Base-by-base conservation (phyloP, 2,329 filamentous ascomycete species). In the Remersonia thermophila region DNA sequence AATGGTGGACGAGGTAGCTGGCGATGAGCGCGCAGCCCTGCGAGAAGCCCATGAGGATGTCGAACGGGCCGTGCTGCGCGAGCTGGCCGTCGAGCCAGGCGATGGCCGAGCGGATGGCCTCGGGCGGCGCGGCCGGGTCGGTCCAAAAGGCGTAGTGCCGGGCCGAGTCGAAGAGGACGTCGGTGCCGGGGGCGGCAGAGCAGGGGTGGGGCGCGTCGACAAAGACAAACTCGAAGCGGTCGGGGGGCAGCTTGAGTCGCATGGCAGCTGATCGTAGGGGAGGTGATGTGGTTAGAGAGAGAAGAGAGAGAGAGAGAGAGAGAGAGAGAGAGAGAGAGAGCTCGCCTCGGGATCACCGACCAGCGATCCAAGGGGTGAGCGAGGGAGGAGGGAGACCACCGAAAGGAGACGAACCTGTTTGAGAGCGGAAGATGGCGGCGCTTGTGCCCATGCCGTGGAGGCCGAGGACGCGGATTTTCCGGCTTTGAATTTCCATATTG, bases 1-100 rank as follows among this genome's bases (percentile, higher is more conserved):
- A 50, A 23, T 56, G 56, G 46, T 58, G 57, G 15, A 64, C 44
- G 12, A 65, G 49, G 43, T 58, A 65, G 49, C 53, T 61, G 16
- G 53, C 52, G 15, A 59, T 48, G 3, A 64, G 46, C 4, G 54
- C 46, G 29, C 59, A 63, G 14, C 60, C 60, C 42, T 60, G 57
- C 5, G 55, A 58, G 45, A 61, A 61, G 45, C 57, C 51, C 45
- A 55, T 51, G 38, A 58, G 44, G 8, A 50, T 48, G 37, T 61
- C 57, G 42, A 53, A 59, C 13, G 57, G 57, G 1, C 53, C 56
- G 37, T 57, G 42, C 17, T 47, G 41, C 2, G 44, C 49, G 2
- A 62, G 36, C 39, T 59, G 54, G 18, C 49, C 47, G 15, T 51
- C 44, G n/a, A 65, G 45, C 56, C 57, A 59, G 13, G 48, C 39